Percentiles rank a stretch among this genome's conserved stretches.
phyloP scores from a whole-genome alignment of 2,329 filamentous ascomycete genomes.

The Penicillium paneum region DNA sequence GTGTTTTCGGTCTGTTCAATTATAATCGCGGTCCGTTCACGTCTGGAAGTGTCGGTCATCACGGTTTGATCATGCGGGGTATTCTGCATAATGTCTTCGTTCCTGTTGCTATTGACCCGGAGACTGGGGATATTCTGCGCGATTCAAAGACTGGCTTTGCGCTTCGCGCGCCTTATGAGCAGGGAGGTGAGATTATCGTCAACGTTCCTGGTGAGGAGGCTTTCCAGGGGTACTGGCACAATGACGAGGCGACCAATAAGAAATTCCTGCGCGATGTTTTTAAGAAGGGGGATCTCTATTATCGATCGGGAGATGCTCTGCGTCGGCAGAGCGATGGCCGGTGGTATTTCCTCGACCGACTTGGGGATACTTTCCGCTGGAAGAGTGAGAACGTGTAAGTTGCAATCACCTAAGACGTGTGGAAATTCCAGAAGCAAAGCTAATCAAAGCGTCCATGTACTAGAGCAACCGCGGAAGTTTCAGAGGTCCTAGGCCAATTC shows the following conservation, averaged over 20 bases:
- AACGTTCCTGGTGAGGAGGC: slow-evolving; percentile 54
- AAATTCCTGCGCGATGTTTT: slow-evolving; percentile 66
- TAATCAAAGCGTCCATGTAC: neutral
- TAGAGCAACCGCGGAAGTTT: slow-evolving; percentile 60
- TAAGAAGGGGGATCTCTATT: slow-evolving; percentile 65
- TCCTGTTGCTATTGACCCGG: slow-evolving; percentile 66
- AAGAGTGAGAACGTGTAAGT: slow-evolving; percentile 64
- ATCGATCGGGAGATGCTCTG: slow-evolving; percentile 66
- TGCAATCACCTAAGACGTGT: rapidly evolving
- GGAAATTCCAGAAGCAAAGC: neutral
- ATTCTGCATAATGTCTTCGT: slow-evolving; percentile 56
- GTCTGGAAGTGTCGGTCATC: slow-evolving; percentile 65
- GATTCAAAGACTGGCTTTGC: slow-evolving; percentile 68
- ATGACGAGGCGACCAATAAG: slow-evolving; percentile 63
- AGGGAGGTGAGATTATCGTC: slow-evolving; percentile 75
- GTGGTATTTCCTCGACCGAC: slow-evolving; percentile 67
- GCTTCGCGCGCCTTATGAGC: slow-evolving; percentile 58
- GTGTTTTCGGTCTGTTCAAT: slow-evolving; percentile 63
- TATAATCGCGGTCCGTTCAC: slow-evolving; percentile 60
- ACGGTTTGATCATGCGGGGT: slow-evolving; percentile 60
- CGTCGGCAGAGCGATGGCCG: slow-evolving; percentile 60
- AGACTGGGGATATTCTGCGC: slow-evolving; percentile 64
- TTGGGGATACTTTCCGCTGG: slow-evolving; percentile 74
- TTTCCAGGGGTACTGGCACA: slow-evolving; percentile 69
- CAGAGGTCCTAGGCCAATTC: slow-evolving; percentile 59